Percentiles rank a stretch among this genome's conserved stretches.
Conservation (phyloP, 306 rosid genomes). For the Dalbergia oliveri region DNA sequence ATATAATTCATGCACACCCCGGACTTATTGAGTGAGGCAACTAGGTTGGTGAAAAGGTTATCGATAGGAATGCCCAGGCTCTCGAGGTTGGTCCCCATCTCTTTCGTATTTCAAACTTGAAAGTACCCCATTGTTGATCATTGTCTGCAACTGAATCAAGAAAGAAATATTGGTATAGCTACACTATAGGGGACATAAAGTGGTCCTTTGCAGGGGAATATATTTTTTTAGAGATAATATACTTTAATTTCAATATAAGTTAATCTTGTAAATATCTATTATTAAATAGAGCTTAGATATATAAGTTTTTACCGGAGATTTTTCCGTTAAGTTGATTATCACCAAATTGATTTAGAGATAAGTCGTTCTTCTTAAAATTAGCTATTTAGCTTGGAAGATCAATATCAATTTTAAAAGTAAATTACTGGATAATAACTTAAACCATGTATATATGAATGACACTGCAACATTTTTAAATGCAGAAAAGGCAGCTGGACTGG, state of each 20-base stretch:
- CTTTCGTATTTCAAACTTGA: neutral
- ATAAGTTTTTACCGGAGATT: too few species aligned
- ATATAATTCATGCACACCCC: neutral
- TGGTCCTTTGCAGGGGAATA: too few species aligned
- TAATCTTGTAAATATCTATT: too few species aligned
- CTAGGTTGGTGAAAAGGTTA: neutral
- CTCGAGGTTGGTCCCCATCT: constrained; percentile 25
- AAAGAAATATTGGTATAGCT: too few species aligned
- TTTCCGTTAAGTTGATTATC: neutral
- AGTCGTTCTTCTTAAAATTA: too few species aligned
- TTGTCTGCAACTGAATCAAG: neutral
- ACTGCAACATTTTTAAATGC: neutral
- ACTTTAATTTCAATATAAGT: too few species aligned
- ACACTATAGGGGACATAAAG: too few species aligned
- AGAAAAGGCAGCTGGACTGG: constrained; percentile 24
- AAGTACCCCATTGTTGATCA: neutral
- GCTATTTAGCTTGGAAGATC: too few species aligned
- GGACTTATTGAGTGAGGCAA: neutral
- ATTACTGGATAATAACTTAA: too few species aligned
- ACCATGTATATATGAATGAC: neutral
- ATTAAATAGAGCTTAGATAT: too few species aligned
- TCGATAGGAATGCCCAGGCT: neutral
- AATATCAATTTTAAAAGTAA: too few species aligned
- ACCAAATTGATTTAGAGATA: neutral
- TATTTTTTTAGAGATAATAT: too few species aligned